Conservation (phyloP, 805 yeast genomes). For the Hanseniaspora lachancei region DNA sequence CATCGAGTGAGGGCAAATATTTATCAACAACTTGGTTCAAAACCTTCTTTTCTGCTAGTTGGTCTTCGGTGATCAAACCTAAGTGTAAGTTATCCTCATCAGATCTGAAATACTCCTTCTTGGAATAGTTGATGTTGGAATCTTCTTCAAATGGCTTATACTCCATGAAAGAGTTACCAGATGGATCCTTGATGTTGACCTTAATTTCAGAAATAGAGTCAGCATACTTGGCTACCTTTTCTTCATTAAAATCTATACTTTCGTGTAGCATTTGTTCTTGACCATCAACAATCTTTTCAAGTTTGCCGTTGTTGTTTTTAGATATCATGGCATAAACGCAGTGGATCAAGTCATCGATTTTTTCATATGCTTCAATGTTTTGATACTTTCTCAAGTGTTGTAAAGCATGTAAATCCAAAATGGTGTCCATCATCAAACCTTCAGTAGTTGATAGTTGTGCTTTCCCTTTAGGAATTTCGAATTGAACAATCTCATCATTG, state of each 20-base stretch:
- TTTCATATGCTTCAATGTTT: slow-evolving; percentile 63
- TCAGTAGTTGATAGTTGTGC: slow-evolving; percentile 90
- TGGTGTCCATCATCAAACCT: slow-evolving; percentile 74
- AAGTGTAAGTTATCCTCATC: slow-evolving; percentile 77
- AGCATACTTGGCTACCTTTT: slow-evolving; percentile 6
- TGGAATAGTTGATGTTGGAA: slow-evolving; percentile 79
- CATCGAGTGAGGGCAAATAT: slow-evolving; percentile 12
- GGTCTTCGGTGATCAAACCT: slow-evolving; percentile 60
- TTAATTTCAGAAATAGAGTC: slow-evolving; percentile 47
- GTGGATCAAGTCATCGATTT: slow-evolving; percentile 41
- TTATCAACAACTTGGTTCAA: slow-evolving; percentile 12
- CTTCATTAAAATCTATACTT: slow-evolving; percentile 1
- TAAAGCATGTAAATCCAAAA: slow-evolving; percentile 63
- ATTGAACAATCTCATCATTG: slow-evolving; percentile 6
- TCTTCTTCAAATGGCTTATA: slow-evolving; percentile 59
- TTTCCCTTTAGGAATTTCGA: slow-evolving; percentile 83
- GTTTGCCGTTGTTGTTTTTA: slow-evolving; percentile 7
- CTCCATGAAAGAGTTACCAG: slow-evolving; percentile 96
- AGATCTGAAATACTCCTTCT: slow-evolving; percentile 65
- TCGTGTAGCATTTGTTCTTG: slow-evolving; percentile 13
- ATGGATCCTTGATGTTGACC: slow-evolving; percentile 62
- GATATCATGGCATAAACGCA: slow-evolving; percentile 49
- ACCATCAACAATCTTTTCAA: slow-evolving; percentile 11
- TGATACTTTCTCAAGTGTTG: slow-evolving; percentile 64
- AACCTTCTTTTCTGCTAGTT: slow-evolving; percentile 31